Evolutionary conservation across 2,329 filamentous ascomycete genomes (phyloP), one percentile per base, ranked within the genome.

Genomic region (Cercospora berteroae): DNA sequence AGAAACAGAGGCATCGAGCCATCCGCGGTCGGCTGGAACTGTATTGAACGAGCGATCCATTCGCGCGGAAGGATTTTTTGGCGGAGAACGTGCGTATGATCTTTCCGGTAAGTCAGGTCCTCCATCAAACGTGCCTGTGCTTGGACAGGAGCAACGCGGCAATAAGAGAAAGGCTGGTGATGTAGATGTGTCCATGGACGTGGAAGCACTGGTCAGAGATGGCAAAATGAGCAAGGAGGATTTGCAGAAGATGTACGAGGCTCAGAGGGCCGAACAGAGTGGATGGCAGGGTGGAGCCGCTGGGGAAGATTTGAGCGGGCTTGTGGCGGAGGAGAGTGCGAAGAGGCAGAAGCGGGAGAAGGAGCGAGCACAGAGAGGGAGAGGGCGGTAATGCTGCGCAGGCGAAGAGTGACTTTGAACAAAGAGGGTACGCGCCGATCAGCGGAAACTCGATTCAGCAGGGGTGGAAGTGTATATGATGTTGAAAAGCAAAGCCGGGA

Each of bases 131-230:
- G 82, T 92, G 68, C 90, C 91, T 0, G 86, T 96, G 2, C 86
- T 99, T 4, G 95, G 94, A 10, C 86, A 88, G 70, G 92, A 96
- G 25, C 85, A 79, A 63, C 83, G 92, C 75, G 95, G 96, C 82
- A 87, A 93, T 75, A 99, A 98, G 88, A 76, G 83, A 42, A 97
- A 97, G 86, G 94, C 91, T 4, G 95, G 94, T 48, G 95, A 99
- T 78, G 87, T 99, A 25, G 95, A 99, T 73, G 90, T 98, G 29
- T 92, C 93, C 25, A 88, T 99, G 70, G 93, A 98, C 74, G 88
- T 92, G 5, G 94, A 98, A 77, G 86, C 90, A 42, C 80, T 99
- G 68, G 88, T 88, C 71, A 85, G 87, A 48, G 86, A 89, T 68
- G 92, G 93, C 73, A 91, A 90, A 55, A 85, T 98, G 75, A 90